These are phyloP conservation scores for Tricholoma sp. DNA, from an alignment of 768 basidiomycete genomes.

Conservation along the genomic window DNA sequence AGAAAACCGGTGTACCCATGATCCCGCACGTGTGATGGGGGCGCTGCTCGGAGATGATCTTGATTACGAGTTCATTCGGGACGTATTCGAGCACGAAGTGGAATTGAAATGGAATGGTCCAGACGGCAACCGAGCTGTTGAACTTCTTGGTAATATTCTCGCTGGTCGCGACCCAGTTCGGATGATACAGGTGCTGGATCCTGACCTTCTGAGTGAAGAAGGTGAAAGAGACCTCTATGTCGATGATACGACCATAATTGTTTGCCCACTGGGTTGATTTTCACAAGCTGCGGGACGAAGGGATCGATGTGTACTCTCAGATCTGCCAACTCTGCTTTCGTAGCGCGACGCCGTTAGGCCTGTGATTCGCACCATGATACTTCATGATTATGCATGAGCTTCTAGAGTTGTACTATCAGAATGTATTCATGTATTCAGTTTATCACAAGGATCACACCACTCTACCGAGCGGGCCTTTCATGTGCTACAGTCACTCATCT, in stretches of 20 bases:
- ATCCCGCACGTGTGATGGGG: conserved; percentile 9
- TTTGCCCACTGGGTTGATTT: too few species aligned
- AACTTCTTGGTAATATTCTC: conserved; percentile 13
- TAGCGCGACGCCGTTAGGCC: too few species aligned
- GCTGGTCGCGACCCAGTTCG: conserved; percentile 9
- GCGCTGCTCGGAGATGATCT: conserved; percentile 8
- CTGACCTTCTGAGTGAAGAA: conserved; percentile 4
- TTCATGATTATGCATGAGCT: too few species aligned
- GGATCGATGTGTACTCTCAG: too few species aligned
- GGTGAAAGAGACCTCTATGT: conserved; percentile 11
- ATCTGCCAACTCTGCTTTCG: too few species aligned
- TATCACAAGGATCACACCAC: too few species aligned
- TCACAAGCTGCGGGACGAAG: too few species aligned
- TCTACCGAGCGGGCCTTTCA: too few species aligned
- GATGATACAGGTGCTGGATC: conserved; percentile 8
- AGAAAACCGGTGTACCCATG: conserved; percentile 4
- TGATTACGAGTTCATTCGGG: conserved; percentile 1
- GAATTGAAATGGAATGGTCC: conserved; percentile 10
- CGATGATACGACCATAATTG: conserved; percentile 9
- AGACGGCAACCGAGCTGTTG: conserved; percentile 10
- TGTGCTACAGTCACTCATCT: too few species aligned
- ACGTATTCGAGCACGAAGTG: conserved; percentile 10
- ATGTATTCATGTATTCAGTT: too few species aligned
- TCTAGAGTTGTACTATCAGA: too few species aligned
- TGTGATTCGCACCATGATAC: too few species aligned